phyloP scores from a whole-genome alignment of 139 green algal species.

The Coccomyxa sp. region DNA sequence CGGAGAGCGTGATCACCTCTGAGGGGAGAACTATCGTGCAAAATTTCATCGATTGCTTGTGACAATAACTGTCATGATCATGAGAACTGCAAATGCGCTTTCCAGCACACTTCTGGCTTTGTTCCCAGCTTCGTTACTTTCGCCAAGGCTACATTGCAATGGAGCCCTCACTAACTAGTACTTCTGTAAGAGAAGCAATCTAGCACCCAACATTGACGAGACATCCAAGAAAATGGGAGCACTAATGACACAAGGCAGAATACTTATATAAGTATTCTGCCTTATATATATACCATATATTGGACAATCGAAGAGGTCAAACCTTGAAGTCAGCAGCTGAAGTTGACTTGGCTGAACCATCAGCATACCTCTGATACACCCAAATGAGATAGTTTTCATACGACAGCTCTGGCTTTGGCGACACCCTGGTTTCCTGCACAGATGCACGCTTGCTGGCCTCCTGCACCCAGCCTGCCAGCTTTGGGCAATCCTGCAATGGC shows the following conservation, averaged over 20 bases:
- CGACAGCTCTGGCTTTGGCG: not conserved
- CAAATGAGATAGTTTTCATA: not conserved
- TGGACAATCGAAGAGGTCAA: not conserved
- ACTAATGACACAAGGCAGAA: too few species aligned
- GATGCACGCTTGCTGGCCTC: not conserved
- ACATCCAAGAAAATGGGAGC: too few species aligned
- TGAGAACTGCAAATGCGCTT: too few species aligned
- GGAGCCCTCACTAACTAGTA: too few species aligned
- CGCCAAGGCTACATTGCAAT: too few species aligned
- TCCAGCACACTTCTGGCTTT: too few species aligned
- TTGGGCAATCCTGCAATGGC: not conserved
- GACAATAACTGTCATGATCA: too few species aligned
- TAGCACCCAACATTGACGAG: too few species aligned
- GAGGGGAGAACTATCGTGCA: slow-evolving; percentile 80
- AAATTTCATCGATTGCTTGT: slow-evolving; percentile 70
- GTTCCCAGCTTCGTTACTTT: too few species aligned
- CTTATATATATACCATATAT: too few species aligned
- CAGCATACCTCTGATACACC: slow-evolving; percentile 7
- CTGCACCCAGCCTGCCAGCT: not conserved
- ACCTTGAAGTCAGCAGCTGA: slow-evolving; percentile 1
- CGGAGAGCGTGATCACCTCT: slow-evolving; percentile 92
- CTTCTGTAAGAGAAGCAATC: too few species aligned
- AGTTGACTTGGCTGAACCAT: slow-evolving; percentile 1
- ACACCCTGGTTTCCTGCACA: not conserved
- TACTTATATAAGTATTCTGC: too few species aligned